phyloP scores from a whole-genome alignment of 2,329 filamentous ascomycete genomes.

The Talaromyces sp. region DNA sequence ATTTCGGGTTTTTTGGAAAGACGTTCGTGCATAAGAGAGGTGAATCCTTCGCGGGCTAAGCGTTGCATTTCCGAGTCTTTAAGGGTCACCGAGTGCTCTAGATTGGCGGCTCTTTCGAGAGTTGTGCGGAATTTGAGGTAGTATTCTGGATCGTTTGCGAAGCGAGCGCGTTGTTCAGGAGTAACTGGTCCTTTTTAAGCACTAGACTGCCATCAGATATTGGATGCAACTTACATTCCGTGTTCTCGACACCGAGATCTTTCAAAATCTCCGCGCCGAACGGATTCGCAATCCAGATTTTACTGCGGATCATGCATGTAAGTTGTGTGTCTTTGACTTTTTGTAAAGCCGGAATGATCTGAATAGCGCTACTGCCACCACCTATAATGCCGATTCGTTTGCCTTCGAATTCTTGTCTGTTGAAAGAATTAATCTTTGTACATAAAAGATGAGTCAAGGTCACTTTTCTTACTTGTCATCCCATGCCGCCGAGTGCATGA shows the following conservation, averaged over 20 bases:
- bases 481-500: slow-evolving; percentile 47
- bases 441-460: too few species aligned
- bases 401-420: slow-evolving; percentile 20
- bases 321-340: slow-evolving; percentile 40
- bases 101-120: background rate
- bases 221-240: background rate
- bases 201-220: too few species aligned
- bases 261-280: background rate
- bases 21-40: background rate
- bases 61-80: slow-evolving; percentile 1
- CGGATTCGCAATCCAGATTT: slow-evolving; percentile 31
- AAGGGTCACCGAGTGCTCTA: background rate
- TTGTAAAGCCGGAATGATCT: slow-evolving; percentile 39
- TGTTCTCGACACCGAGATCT: background rate
- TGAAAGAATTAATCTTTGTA: background rate
- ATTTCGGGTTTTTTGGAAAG: slow-evolving; percentile 16
- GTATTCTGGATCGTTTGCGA: slow-evolving; percentile 3
- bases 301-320: slow-evolving; percentile 35
- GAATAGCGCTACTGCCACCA: slow-evolving; percentile 41
- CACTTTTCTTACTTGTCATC: slow-evolving; percentile 27
- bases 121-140: slow-evolving; percentile 1
- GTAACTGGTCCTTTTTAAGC: background rate
- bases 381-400: slow-evolving; percentile 39
- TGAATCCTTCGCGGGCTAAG: background rate
- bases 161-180: background rate